Conservation (phyloP, 2,329 filamentous ascomycete genomes). For the Aureobasidium namibiae region DNA sequence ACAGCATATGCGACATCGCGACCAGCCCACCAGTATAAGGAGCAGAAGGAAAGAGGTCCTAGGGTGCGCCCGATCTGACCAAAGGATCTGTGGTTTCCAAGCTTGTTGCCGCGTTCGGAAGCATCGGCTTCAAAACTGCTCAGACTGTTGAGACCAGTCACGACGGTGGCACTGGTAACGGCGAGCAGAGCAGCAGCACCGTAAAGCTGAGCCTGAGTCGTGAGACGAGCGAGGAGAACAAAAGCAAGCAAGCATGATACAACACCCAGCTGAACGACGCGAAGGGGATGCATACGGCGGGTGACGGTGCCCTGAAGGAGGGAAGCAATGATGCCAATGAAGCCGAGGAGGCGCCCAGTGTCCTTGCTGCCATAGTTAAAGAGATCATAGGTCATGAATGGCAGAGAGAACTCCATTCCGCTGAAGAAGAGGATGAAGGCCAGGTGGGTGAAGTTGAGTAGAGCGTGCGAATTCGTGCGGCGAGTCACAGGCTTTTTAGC, state of each 20-base stretch:
- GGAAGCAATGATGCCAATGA: constrained; percentile 83
- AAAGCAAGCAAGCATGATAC: constrained; percentile 72
- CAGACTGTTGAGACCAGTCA: constrained; percentile 85
- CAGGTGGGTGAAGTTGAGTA: constrained; percentile 82
- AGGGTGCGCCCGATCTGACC: constrained; percentile 83
- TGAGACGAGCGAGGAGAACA: constrained; percentile 63
- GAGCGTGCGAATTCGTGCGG: constrained; percentile 71
- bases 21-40: constrained; percentile 97
- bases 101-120: constrained; percentile 72
- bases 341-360: constrained; percentile 80
- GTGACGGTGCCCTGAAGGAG: constrained; percentile 91
- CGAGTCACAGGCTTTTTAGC: constrained; percentile 16
- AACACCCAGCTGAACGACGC: constrained; percentile 72
- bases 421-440: constrained; percentile 94
- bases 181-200: constrained; percentile 75
- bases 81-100: constrained; percentile 71
- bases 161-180: constrained; percentile 86
- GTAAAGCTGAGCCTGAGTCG: constrained; percentile 64
- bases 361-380: constrained; percentile 73
- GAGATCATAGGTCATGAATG: constrained; percentile 94
- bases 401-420: constrained; percentile 94
- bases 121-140: constrained; percentile 81
- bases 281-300: constrained; percentile 70
- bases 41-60: constrained; percentile 85
- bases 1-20: constrained; percentile 74